Base-by-base conservation (phyloP, 495 filamentous ascomycete genomes). In the Neurospora intermedia region DNA sequence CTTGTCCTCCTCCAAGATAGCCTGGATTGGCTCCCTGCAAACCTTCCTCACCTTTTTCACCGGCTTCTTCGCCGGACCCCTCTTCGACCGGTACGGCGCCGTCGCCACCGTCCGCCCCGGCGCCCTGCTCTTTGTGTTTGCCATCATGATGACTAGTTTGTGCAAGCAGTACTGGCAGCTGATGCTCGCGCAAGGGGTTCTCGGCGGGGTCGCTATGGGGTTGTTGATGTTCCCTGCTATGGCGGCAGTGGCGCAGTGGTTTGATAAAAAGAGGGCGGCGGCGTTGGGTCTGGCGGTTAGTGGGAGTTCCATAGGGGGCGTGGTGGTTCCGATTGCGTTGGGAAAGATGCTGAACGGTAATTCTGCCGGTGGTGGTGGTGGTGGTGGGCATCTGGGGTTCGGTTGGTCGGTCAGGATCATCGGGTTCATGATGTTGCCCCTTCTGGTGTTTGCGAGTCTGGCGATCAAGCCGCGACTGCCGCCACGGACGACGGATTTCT, bases 131-230 rank as follows among this genome's bases (percentile, higher is more conserved):
- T 83, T 83, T 70, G 73, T 87, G 31, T 74, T 83, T 69, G 72
- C 80, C 39, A 77, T 83, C 31, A 88, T 92, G 85, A 87, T 91
- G 85, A 82, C 79, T 0, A 88, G 85, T 23, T 77, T 91, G 2
- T 90, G 88, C 77, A 80, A 78, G 5, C 69, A 85, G 45, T 89
- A 88, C 78, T 91, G 84, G 75, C 88, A 92, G 69, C 88, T 92
- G 74, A 80, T 90, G 71, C 86, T 92, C 11, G 84, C 85, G 0
- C 90, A 91, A 76, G 88, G 87, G 3, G 73, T 91, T 3, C 78
- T 91, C 0, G 79, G 86, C 1, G 89, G 89, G 0, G 75, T 86
- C 0, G 82, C 81, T 20, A 85, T 86, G 76, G 80, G 83, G 0
- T 74, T 91, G 31, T 76, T 89, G 6, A 78, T 82, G 27, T 84